Evolutionary conservation across 176 grass and related monocot genomes (phyloP), one percentile per base, ranked within the genome.

Genomic region (Oryza officinalis): DNA sequence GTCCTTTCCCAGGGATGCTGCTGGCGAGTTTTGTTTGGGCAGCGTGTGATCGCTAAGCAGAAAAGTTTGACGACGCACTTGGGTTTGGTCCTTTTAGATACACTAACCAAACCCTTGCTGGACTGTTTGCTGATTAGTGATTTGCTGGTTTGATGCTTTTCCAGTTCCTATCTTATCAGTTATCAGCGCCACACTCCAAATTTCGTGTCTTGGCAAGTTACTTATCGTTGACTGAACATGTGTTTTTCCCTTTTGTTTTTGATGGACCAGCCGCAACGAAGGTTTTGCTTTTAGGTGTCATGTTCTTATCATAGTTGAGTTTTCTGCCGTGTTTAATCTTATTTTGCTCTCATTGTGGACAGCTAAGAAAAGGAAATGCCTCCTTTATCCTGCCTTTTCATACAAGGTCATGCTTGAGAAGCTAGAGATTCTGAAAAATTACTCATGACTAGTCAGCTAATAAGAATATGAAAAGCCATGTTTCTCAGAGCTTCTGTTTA

Each of bases 11-110:
- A 1, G 12, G 18, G 13, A n/a, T 13, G 77, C 25, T 22, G 82
- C 77, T 85, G 82, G 77, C 82, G 77, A 69, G 71, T 9, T 80
- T 2, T 31, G 87, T 5, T 69, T 65, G 71, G 81, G 6, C n/a
- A n/a, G 38, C 10, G 68, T 33, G 75, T 78, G 76, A 61, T 76
- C 72, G 31, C 27, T 9, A 49, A n/a, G 67, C 67, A 22, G 64
- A 41, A 81, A 81, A 76, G 50, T 45, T 33, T 52, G 76, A 49
- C 82, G 27, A 61, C 57, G 57, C 57, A 61, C 9, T 71, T 38
- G 7, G 7, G 37, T 8, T 38, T 81, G 63, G 71, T 9, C 44
- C 46, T 41, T 49, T 4, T 14, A 27, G 44, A 72, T 37, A 65
- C 82, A 71, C 77, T 61, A 10, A 60, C 14, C 33, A 23, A 38